These are phyloP conservation scores for Euphorbia schlechtendalii DNA, from an alignment of 441 rosid species.

Conservation along the genomic window DNA sequence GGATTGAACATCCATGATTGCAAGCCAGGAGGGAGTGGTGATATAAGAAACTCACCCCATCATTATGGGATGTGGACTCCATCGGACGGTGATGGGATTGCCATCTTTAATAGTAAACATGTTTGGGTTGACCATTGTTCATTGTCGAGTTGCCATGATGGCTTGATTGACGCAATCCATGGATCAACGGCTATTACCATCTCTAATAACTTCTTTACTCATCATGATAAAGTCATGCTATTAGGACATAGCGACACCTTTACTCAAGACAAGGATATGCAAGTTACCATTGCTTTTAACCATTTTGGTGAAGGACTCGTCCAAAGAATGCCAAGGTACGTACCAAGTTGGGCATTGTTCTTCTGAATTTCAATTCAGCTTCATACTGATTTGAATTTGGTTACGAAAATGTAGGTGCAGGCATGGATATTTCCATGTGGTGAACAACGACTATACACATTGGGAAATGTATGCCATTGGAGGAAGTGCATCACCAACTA, in stretches of 20 bases:
- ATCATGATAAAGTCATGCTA: slow-evolving; percentile 92
- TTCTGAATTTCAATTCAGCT: background rate
- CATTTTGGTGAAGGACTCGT: slow-evolving; percentile 94
- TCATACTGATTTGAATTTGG: background rate
- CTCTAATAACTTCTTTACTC: slow-evolving; percentile 76
- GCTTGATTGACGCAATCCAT: slow-evolving; percentile 69
- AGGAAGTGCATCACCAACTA: slow-evolving; percentile 86
- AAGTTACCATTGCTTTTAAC: slow-evolving; percentile 84
- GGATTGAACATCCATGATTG: slow-evolving; percentile 90
- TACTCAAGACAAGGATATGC: slow-evolving; percentile 77
- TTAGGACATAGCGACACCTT: slow-evolving; percentile 83
- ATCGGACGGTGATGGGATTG: slow-evolving; percentile 89
- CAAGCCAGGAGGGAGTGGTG: slow-evolving; percentile 70
- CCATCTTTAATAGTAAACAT: slow-evolving; percentile 69
- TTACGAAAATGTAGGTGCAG: slow-evolving; percentile 54
- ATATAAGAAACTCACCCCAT: slow-evolving; percentile 61
- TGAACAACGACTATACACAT: slow-evolving; percentile 94
- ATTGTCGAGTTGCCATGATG: slow-evolving; percentile 70
- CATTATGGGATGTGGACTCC: slow-evolving; percentile 69
- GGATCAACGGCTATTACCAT: slow-evolving; percentile 86
- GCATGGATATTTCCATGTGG: slow-evolving; percentile 90
- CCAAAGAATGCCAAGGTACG: slow-evolving; percentile 88
- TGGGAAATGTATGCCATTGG: slow-evolving; percentile 99
- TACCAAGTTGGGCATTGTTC: background rate
- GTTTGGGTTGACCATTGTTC: slow-evolving; percentile 94